These are phyloP conservation scores for Ophiostoma ulmi DNA, from an alignment of 2,329 filamentous ascomycete genomes.

Conservation along the genomic window DNA sequence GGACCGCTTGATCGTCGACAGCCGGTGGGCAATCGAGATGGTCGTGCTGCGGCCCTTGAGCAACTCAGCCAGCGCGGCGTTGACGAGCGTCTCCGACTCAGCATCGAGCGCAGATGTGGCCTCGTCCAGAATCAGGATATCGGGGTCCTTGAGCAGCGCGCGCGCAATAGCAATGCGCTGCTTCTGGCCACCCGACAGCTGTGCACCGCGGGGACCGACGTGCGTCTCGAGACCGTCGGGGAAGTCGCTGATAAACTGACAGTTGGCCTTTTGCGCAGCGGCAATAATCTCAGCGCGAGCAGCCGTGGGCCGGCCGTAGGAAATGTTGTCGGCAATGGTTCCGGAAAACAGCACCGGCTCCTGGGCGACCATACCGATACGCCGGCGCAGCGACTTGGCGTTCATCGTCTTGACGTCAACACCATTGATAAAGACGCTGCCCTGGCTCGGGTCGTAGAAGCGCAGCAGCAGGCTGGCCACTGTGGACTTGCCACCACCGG, in stretches of 20 bases:
- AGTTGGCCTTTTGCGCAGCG: slow-evolving; percentile 89
- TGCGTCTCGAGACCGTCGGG: slow-evolving; percentile 92
- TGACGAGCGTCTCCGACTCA: slow-evolving; percentile 94
- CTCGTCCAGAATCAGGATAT: slow-evolving; percentile 95
- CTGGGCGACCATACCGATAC: slow-evolving; percentile 92
- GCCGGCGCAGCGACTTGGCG: slow-evolving; percentile 82
- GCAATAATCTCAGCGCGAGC: slow-evolving; percentile 74
- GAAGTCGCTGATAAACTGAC: slow-evolving; percentile 93
- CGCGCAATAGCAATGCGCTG: slow-evolving; percentile 96
- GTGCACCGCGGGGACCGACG: slow-evolving; percentile 85
- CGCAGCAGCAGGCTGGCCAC: slow-evolving; percentile 85
- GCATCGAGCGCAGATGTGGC: slow-evolving; percentile 93
- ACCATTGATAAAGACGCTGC: slow-evolving; percentile 76
- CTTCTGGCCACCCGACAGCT: slow-evolving; percentile 93
- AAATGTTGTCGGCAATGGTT: slow-evolving; percentile 81
- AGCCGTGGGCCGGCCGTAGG: slow-evolving; percentile 80
- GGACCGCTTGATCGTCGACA: slow-evolving; percentile 93
- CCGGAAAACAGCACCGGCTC: slow-evolving; percentile 90
- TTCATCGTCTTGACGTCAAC: slow-evolving; percentile 82
- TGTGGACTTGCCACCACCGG: slow-evolving; percentile 92
- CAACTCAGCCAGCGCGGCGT: slow-evolving; percentile 75
- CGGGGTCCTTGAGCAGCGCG: slow-evolving; percentile 88
- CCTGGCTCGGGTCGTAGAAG: slow-evolving; percentile 80
- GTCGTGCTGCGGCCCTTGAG: slow-evolving; percentile 88
- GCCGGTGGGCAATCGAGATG: slow-evolving; percentile 91